phyloP scores from a whole-genome alignment of 2,329 filamentous ascomycete genomes.

The Aspergillus neoniger region DNA sequence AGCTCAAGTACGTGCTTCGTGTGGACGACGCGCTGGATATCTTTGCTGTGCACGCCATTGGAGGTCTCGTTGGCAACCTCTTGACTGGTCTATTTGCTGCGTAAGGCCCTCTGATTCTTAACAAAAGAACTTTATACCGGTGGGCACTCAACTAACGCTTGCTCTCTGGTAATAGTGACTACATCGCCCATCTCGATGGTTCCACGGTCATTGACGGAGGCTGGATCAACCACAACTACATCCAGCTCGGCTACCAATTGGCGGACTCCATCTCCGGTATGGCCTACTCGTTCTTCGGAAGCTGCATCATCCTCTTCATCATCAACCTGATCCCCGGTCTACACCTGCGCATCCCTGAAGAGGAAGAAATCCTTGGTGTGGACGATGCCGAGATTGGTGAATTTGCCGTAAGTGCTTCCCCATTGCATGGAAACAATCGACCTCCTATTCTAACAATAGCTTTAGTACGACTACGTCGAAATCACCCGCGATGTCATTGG shows the following conservation, averaged over 20 bases:
- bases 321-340: conserved; percentile 78
- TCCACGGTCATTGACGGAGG: conserved; percentile 68
- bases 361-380: conserved; percentile 80
- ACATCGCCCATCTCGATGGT: conserved; percentile 80
- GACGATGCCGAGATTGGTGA: conserved; percentile 91
- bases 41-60: conserved; percentile 79
- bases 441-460: conserved; percentile 8
- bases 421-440: neutral
- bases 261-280: conserved; percentile 77
- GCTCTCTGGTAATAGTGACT: conserved; percentile 55
- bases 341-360: conserved; percentile 70
- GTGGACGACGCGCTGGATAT: conserved; percentile 88
- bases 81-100: conserved; percentile 81
- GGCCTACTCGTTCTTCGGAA: conserved; percentile 75
- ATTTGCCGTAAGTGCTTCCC: conserved; percentile 65
- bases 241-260: conserved; percentile 80
- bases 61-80: conserved; percentile 76
- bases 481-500: conserved; percentile 68
- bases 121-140: neutral
- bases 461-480: conserved; percentile 83
- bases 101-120: conserved; percentile 41
- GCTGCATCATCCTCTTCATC: conserved; percentile 75
- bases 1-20: conserved; percentile 79
- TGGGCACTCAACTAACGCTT: conserved; percentile 16
- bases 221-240: conserved; percentile 81